Conservation (phyloP, 306 rosid genomes). For the Fagus crenata region DNA sequence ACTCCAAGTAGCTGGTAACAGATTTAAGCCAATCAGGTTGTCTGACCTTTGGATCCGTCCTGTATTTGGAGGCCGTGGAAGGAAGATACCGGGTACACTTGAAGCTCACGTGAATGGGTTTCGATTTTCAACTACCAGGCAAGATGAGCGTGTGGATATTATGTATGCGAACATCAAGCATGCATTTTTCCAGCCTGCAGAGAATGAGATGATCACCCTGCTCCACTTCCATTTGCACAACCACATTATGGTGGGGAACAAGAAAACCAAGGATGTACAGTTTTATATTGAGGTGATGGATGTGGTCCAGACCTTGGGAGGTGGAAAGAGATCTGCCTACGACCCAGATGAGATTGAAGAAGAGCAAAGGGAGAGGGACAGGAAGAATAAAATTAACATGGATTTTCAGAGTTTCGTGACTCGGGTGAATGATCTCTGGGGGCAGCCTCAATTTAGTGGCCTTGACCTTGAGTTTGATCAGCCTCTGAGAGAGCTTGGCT, state of each 20-base stretch:
- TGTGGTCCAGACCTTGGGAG: conserved; percentile 82
- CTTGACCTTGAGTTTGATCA: conserved; percentile 94
- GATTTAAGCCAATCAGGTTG: conserved; percentile 80
- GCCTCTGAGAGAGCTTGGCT: conserved; percentile 95
- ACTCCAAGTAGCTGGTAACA: conserved; percentile 86
- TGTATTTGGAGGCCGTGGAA: conserved; percentile 87
- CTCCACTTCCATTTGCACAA: conserved; percentile 93
- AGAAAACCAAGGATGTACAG: conserved; percentile 95
- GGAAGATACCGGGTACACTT: conserved; percentile 85
- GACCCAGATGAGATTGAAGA: conserved; percentile 98
- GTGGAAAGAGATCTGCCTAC: conserved; percentile 84
- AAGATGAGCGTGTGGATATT: conserved; percentile 84
- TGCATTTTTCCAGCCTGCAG: conserved; percentile 95
- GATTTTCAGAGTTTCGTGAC: conserved; percentile 83
- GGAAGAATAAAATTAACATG: conserved; percentile 87
- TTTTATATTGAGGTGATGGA: conserved; percentile 96
- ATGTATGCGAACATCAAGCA: conserved; percentile 86
- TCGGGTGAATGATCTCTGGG: conserved; percentile 92
- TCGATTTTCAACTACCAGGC: conserved; percentile 83
- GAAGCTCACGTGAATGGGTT: conserved; percentile 92
- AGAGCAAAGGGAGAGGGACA: conserved; percentile 84
- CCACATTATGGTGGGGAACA: conserved; percentile 94
- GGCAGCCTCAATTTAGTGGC: conserved; percentile 76
- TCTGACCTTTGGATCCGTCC: conserved; percentile 95
- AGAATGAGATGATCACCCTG: conserved; percentile 94